Conservation (phyloP, 1,284 basidiomycete species). For the Ceratobasidium sp. region DNA sequence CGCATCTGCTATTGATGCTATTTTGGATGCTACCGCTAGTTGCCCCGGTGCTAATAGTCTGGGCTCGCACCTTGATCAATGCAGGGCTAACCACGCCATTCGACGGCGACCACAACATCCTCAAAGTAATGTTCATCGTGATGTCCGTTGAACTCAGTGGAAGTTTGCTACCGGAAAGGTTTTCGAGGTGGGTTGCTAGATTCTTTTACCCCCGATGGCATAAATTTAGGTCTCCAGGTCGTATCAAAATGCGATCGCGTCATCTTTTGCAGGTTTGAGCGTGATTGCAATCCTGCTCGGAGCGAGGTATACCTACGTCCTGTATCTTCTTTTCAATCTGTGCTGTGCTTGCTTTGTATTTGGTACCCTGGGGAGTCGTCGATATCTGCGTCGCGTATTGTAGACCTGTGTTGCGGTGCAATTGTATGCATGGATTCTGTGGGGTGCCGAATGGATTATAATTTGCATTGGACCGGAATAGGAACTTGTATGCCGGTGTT, state of each 20-base stretch:
- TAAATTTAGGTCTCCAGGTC: constrained; percentile 48
- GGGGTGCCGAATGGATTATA: neutral
- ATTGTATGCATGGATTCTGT: constrained; percentile 20
- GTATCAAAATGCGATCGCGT: constrained; percentile 52
- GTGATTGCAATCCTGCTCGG: constrained; percentile 63
- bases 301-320: constrained; percentile 63
- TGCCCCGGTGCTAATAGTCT: constrained; percentile 83
- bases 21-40: constrained; percentile 82
- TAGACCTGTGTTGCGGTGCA: neutral
- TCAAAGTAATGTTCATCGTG: constrained; percentile 70
- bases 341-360: constrained; percentile 20
- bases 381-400: neutral
- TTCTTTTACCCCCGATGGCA: constrained; percentile 37
- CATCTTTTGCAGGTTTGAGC: constrained; percentile 61
- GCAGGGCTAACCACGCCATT: constrained; percentile 77
- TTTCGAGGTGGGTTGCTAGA: constrained; percentile 53
- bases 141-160: constrained; percentile 53
- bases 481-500: constrained; percentile 5
- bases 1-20: constrained; percentile 76
- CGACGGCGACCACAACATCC: constrained; percentile 76
- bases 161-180: constrained; percentile 53
- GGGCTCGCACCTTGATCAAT: constrained; percentile 82
- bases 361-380: neutral
- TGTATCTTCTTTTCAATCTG: constrained; percentile 48
- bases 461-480: neutral